phyloP scores from a whole-genome alignment of 345 rosid species.

The Syzygium aromaticum region DNA sequence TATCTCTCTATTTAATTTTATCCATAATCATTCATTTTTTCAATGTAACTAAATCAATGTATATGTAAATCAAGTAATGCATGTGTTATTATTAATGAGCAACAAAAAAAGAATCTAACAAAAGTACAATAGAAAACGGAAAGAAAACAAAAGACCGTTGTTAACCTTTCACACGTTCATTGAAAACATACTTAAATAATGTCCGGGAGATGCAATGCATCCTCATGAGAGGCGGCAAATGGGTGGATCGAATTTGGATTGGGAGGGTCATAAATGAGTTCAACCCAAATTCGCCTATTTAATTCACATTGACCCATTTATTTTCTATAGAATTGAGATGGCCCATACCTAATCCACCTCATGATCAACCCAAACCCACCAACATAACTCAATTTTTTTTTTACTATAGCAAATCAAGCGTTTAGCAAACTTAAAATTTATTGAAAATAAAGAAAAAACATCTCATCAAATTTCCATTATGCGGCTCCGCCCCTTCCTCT shows the following conservation, averaged over 20 bases:
- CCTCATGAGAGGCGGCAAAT: not conserved
- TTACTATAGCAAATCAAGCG: not conserved
- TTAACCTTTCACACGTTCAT: not conserved
- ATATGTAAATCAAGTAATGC: not conserved
- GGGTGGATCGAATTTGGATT: not conserved
- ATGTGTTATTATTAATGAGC: not conserved
- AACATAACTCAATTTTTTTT: not conserved
- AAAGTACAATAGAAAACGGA: not conserved
- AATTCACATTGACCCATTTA: not conserved
- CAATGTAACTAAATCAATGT: not conserved
- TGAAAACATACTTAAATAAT: not conserved
- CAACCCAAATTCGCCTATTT: not conserved
- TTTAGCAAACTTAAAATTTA: not conserved
- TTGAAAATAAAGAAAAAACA: not conserved
- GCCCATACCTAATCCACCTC: too few relatives aligned
- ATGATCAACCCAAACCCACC: not conserved
- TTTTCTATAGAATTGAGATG: not conserved
- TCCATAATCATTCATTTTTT: not conserved
- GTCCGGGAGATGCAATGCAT: not conserved
- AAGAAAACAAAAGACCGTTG: not conserved
- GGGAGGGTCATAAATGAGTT: not conserved
- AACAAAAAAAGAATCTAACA: not conserved
- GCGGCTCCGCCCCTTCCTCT: conserved; percentile 5
- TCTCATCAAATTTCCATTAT: not conserved
- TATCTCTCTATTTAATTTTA: not conserved